Conservation (phyloP, 106 monocot species). For the Chionographis japonica region DNA sequence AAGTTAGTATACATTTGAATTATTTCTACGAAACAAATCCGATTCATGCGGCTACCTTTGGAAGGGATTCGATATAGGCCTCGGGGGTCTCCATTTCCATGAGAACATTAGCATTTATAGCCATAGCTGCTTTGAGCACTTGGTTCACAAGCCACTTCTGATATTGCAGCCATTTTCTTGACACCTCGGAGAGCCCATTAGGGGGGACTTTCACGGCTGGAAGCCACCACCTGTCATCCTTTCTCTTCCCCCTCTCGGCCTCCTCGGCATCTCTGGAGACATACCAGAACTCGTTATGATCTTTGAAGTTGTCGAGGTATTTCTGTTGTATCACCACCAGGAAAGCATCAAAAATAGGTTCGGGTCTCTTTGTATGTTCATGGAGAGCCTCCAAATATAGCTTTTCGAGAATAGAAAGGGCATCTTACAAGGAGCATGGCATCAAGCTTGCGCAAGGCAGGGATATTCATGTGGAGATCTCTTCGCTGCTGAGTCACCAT, state of each 20-base stretch:
- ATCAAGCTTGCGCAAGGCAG: slow-evolving; percentile 60
- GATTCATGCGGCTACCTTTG: not conserved
- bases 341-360: too few relatives aligned
- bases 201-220: slow-evolving; percentile 18
- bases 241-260: slow-evolving; percentile 18
- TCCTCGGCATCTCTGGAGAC: slow-evolving; percentile 22
- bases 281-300: slow-evolving; percentile 51
- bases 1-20: too few relatives aligned
- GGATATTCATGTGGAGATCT: slow-evolving; percentile 70
- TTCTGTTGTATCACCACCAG: slow-evolving; percentile 13
- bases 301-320: slow-evolving; percentile 44
- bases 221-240: slow-evolving; percentile 24
- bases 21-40: not conserved
- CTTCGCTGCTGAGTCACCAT: slow-evolving; percentile 58
- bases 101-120: slow-evolving; percentile 17
- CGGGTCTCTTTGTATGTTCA: slow-evolving; percentile 3
- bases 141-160: slow-evolving; percentile 18
- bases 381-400: too few relatives aligned
- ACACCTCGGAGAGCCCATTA: slow-evolving; percentile 8
- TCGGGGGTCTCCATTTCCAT: slow-evolving; percentile 21
- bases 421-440: slow-evolving; percentile 66
- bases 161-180: slow-evolving; percentile 6
- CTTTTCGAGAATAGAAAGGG: too few relatives aligned
- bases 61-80: slow-evolving; percentile 20
- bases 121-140: slow-evolving; percentile 18